Evolutionary conservation across 1,139 yeast genomes (phyloP).

Genomic region (Eremothecium sinecaudum): DNA sequence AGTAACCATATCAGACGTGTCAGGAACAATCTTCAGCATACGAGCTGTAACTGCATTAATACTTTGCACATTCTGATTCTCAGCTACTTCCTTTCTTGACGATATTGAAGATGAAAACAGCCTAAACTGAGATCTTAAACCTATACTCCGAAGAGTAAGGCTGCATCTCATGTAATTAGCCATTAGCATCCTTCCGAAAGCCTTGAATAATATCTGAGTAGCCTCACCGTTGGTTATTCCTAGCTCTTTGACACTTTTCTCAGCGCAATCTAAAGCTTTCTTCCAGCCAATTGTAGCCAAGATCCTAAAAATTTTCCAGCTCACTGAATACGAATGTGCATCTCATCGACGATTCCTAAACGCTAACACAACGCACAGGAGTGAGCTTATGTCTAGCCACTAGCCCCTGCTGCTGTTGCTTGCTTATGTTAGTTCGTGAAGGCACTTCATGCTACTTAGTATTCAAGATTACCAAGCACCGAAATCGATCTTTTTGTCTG

Average conservation of each 20-base stretch:
- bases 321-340: no score
- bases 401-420: no score
- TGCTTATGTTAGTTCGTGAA: no score
- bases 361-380: no score
- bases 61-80: neutral
- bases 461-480: no score
- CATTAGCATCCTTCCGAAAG: constrained; percentile 2
- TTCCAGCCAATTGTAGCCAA: neutral
- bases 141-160: constrained; percentile 1
- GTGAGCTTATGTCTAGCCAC: no score
- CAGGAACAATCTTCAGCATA: constrained; percentile 34
- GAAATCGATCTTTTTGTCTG: no score
- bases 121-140: constrained; percentile 2
- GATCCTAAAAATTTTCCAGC: neutral
- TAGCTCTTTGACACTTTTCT: no score
- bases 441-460: no score
- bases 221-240: no score
- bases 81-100: neutral
- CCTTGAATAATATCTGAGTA: no score
- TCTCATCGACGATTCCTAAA: no score
- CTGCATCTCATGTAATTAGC: constrained; percentile 2
- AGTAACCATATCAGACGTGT: constrained; percentile 45
- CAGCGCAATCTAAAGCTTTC: neutral
- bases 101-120: neutral
- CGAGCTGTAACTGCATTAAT: constrained; percentile 14